A percentile compares a stretch with the other conserved stretches of the same genome.
phyloP scores from a whole-genome alignment of 257 asterid genomes.

The Gentiana straminea region DNA sequence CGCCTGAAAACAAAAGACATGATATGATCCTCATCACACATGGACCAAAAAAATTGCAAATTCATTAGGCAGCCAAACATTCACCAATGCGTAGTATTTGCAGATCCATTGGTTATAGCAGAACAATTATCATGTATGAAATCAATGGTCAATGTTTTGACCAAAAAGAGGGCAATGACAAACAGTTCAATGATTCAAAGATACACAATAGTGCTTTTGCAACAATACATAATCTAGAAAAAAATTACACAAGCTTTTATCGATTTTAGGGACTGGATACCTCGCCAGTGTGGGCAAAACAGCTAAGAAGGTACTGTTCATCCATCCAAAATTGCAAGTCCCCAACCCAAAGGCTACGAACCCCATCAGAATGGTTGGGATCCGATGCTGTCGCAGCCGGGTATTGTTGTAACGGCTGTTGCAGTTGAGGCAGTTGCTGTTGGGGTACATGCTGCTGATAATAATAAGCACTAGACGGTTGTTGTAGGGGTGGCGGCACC shows the following conservation, averaged over 20 bases:
- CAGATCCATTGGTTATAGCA: no score
- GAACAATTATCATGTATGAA: no score
- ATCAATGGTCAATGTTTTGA: no score
- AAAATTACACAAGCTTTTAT: background rate
- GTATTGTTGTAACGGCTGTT: conserved; percentile 37
- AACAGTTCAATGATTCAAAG: no score
- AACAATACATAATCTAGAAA: no score
- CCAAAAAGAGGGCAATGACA: no score
- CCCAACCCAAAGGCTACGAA: conserved; percentile 87
- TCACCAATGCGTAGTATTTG: no score
- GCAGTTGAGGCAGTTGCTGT: conserved; percentile 33
- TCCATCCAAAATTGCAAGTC: conserved; percentile 98
- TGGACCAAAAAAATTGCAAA: no score
- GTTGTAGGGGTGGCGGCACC: conserved; percentile 38
- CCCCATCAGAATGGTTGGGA: conserved; percentile 45
- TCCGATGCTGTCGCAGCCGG: conserved; percentile 18
- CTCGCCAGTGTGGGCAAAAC: conserved; percentile 66
- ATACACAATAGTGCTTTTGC: no score
- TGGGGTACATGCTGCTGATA: conserved; percentile 40
- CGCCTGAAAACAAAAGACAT: conserved; percentile 30
- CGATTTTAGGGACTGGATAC: conserved; percentile 17
- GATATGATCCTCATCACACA: no score
- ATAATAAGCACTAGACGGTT: conserved; percentile 45
- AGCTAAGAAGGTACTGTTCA: conserved; percentile 45
- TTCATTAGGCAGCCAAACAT: no score